Evolutionary conservation across 306 rosid species (phyloP), one percentile per base, ranked within the genome.

Genomic region (Begonia masoniana): DNA sequence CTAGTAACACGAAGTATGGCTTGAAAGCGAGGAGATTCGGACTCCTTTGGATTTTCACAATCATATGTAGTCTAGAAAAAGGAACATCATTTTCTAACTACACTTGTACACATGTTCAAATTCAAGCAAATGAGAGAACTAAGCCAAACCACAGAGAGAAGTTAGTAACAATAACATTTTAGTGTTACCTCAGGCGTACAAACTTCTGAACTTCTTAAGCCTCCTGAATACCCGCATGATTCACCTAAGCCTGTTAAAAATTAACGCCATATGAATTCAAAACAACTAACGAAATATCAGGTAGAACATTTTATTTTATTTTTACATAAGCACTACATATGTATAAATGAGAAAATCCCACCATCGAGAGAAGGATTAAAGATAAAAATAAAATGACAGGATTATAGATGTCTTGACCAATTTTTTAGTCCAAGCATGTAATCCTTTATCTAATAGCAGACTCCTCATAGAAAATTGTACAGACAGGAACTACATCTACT

Each of bases 11-110:
- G 92, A 31, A 91, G 73, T 68, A 91, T 78, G 55, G 99, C 99
- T 86, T 91, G 96, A 79, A 91, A 91, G 63, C 99, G 99, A 13
- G 99, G 99, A 74, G 99, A 91, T 68, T 91, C 99, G 6, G 96
- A 86, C 79, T 91, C 99, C 80, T 91, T 91, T 9, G 96, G 96
- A 66, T 91, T 91, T 65, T 91, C 99, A 65, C 78, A 86, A 62
- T 91, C 99, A 66, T 76, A 91, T 47, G 88, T 41, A 41, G 75
- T 55, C 99, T 83, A 74, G 48, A 69, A 75, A 76, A 54, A 51
- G 46, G 70, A 69, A 62, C 43, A 26, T 3, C 35, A 26, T 26
- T 26, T 26, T 26, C 6, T 26, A 26, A 26, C 35, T 26, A 26
- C 35, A 26, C 6, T 26, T 26, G 4, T 3, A 26, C 35, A 6